Base-by-base conservation (phyloP, 331 rosid genomes). In the Malus hybrid region DNA sequence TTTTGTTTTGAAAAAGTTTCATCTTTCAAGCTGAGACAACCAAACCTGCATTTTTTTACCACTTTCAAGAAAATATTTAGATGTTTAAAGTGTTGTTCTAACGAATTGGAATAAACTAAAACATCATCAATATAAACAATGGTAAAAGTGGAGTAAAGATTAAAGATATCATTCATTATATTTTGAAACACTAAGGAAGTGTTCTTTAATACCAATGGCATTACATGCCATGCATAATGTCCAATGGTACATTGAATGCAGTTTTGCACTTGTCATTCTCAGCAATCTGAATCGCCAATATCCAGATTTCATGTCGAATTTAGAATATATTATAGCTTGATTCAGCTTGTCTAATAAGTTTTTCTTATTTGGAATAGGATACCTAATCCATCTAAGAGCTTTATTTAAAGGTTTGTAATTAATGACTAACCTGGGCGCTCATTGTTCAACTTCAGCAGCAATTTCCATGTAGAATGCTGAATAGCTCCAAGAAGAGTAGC, bases 1-100 rank as follows among this genome's bases (percentile, higher is more conserved):
- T 6, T 34, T 34, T 1, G 39, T 34, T 1, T 34, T 34, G 10
- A 34, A 33, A 32, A 2, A 34, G 39, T 34, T 34, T 34, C 9
- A 7, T 34, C 9, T 7, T 34, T 34, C 39, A 6, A 6, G 39
- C 39, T 6, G 10, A 34, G 2, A 44, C 52, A 10, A 44, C 52
- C 10, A 44, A 46, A 13, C 15, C 5, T 46, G 18, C 54, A 46
- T 13, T 11, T 15, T 46, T 46, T 3, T 24, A 46, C 54, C 4
- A 46, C 16, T 46, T 46, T 12, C 2, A 73, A 3, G 27, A 73
- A 73, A 0, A 13, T 32, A 28, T 36, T 36, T 20, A 73, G 19
- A 50, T 74, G 78, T 63, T 74, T 74, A 10, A 9, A 63, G 4
- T 61, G 78, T 63, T 74, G 39, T 3, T 74, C 71, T 13, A 74